These are phyloP conservation scores for Platanus orientalis DNA, from an alignment of 164 flowering plant species.

Conservation along the genomic window DNA sequence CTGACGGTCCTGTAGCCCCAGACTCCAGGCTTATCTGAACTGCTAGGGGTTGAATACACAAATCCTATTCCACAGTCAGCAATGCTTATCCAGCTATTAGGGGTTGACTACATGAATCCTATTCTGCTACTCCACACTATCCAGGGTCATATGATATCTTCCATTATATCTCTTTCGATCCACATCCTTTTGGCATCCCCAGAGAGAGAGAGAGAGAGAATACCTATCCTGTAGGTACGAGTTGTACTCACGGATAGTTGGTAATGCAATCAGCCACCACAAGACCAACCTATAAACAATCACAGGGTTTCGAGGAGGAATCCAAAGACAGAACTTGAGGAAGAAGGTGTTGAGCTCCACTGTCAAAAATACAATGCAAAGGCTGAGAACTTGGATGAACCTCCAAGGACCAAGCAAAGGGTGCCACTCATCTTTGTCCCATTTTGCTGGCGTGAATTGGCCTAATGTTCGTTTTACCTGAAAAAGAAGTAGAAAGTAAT, in stretches of 20 bases:
- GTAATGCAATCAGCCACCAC: constrained; percentile 11
- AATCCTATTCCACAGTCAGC: too few relatives aligned
- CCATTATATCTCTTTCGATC: too few relatives aligned
- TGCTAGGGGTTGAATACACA: too few relatives aligned
- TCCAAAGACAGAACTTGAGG: constrained; percentile 10
- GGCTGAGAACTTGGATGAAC: constrained; percentile 9
- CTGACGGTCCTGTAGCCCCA: too few relatives aligned
- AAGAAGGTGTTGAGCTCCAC: constrained; percentile 10
- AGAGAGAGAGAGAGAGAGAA: constrained; percentile 1
- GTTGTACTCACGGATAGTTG: constrained; percentile 6
- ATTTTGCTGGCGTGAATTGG: constrained; percentile 3
- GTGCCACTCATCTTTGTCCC: constrained; percentile 10
- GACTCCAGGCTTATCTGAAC: too few relatives aligned
- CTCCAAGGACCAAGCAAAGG: constrained; percentile 11
- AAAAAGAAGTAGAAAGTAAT: not conserved
- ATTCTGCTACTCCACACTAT: too few relatives aligned
- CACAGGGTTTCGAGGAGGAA: constrained; percentile 7
- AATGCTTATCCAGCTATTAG: too few relatives aligned
- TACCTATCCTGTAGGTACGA: constrained; percentile 1
- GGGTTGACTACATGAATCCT: too few relatives aligned
- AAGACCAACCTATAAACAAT: not conserved
- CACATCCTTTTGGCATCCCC: too few relatives aligned
- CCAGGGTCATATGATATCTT: too few relatives aligned
- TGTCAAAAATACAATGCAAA: constrained; percentile 2
- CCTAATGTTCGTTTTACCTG: constrained; percentile 4